phyloP scores from a whole-genome alignment of 2,329 filamentous ascomycete genomes.

The Alternaria gansuensis region DNA sequence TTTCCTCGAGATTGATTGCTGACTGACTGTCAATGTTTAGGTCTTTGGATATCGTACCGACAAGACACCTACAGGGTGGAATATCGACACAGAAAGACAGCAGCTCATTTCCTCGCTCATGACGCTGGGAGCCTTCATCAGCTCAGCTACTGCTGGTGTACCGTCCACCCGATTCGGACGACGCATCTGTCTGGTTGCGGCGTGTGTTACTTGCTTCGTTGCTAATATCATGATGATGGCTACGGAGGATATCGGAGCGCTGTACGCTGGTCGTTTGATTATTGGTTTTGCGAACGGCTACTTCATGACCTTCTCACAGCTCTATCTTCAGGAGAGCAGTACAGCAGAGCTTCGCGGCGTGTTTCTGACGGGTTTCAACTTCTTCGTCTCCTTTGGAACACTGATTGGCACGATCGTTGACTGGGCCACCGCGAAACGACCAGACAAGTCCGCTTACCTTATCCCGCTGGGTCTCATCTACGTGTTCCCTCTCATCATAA shows the following conservation, averaged over 20 bases:
- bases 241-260: conserved; percentile 61
- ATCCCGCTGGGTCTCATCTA: conserved; percentile 65
- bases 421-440: conserved; percentile 56
- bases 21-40: conserved; percentile 17
- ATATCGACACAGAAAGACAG: conserved; percentile 53
- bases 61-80: conserved; percentile 55
- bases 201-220: conserved; percentile 60
- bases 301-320: conserved; percentile 64
- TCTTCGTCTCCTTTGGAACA: conserved; percentile 58
- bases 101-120: conserved; percentile 59
- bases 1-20: background rate
- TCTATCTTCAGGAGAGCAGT: conserved; percentile 62
- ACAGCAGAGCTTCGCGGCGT: conserved; percentile 62
- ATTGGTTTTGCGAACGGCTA: conserved; percentile 67
- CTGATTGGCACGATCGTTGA: conserved; percentile 61
- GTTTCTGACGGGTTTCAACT: conserved; percentile 60
- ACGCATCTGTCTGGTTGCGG: conserved; percentile 57
- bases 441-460: conserved; percentile 51
- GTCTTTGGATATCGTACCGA: conserved; percentile 45
- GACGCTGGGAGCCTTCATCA: conserved; percentile 58
- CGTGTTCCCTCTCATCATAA: conserved; percentile 56
- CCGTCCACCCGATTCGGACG: conserved; percentile 57
- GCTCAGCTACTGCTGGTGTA: conserved; percentile 53
- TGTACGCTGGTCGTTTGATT: conserved; percentile 65
- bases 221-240: conserved; percentile 68